These are phyloP conservation scores for Sporothrix euskadiensis DNA, from an alignment of 2,329 filamentous ascomycete genomes.

Conservation along the genomic window DNA sequence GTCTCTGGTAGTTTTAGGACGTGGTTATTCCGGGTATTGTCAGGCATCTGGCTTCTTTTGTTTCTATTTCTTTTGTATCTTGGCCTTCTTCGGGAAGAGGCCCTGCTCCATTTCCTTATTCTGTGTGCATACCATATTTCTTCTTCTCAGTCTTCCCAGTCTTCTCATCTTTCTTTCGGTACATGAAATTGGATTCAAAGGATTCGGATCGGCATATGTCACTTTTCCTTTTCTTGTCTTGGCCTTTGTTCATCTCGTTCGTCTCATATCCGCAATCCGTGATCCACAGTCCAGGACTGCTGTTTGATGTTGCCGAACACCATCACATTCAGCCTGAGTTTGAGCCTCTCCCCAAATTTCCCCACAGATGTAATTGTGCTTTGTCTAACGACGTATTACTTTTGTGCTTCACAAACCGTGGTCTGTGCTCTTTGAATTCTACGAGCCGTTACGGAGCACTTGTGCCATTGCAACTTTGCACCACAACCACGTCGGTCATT, in stretches of 20 bases:
- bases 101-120: background rate
- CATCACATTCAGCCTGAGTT: slow-evolving; percentile 4
- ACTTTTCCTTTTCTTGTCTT: background rate
- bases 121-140: slow-evolving; percentile 3
- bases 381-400: too few relatives aligned
- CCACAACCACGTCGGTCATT: background rate
- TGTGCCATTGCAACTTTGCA: background rate
- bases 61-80: background rate
- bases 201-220: background rate
- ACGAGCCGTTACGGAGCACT: too few relatives aligned
- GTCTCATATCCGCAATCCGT: background rate
- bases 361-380: background rate
- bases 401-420: background rate
- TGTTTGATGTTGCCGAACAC: background rate
- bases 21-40: background rate
- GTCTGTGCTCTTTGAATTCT: background rate
- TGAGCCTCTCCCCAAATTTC: background rate
- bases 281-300: background rate
- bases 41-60: background rate
- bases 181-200: background rate
- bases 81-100: background rate
- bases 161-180: background rate
- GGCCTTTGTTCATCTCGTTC: background rate
- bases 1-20: background rate
- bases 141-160: background rate